A percentile compares a stretch with the other conserved stretches of the same genome.
Evolutionary conservation across 345 rosid species (phyloP).

Genomic region (Populus deltoides): DNA sequence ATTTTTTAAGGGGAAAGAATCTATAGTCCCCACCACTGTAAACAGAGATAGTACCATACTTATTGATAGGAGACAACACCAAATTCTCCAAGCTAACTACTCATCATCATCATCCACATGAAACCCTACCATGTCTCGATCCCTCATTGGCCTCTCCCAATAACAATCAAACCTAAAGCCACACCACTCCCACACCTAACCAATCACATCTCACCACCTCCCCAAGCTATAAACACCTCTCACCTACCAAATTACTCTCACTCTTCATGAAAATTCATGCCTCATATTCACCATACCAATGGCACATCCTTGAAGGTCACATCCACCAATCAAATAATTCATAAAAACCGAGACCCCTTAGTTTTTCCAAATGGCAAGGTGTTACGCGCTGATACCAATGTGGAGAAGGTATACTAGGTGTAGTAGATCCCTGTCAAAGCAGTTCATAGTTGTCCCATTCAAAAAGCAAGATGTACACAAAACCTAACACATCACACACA

Average conservation of each 20-base stretch:
- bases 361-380: neutral
- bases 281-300: neutral
- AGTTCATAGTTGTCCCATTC: neutral
- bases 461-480: neutral
- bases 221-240: neutral
- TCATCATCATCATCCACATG: neutral
- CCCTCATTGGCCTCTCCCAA: neutral
- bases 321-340: neutral
- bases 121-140: neutral
- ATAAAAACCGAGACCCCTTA: neutral
- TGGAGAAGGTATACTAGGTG: neutral
- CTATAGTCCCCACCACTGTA: conserved; percentile 7
- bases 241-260: neutral
- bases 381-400: neutral
- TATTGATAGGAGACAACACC: neutral
- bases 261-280: neutral
- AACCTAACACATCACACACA: neutral
- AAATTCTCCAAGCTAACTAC: neutral
- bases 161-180: neutral
- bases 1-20: neutral
- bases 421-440: neutral
- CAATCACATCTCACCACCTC: neutral
- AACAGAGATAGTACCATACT: neutral
- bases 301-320: neutral
- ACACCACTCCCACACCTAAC: neutral